A percentile compares a stretch with the other conserved stretches of the same genome.
Conservation (phyloP, 257 asterid species). For the Nicotiana knightiana region DNA sequence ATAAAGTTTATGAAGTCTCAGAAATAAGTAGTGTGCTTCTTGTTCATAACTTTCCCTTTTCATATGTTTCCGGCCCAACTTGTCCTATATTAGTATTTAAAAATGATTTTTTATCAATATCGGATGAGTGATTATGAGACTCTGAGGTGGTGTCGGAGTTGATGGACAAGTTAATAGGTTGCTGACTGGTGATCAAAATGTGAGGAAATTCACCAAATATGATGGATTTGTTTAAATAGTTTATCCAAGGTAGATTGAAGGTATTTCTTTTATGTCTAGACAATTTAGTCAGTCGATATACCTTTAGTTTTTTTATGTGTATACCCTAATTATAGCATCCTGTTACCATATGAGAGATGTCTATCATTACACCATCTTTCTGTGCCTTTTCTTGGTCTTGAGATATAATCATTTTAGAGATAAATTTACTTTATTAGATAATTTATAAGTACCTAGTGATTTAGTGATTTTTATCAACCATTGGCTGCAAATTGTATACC, state of each 20-base stretch:
- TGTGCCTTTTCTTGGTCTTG: not conserved
- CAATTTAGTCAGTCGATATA: not conserved
- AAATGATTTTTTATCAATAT: constrained; percentile 1
- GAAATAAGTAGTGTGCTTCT: constrained; percentile 26
- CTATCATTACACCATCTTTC: not conserved
- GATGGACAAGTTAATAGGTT: not conserved
- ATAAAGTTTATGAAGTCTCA: too few species aligned
- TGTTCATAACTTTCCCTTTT: constrained; percentile 10
- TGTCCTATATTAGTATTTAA: not conserved
- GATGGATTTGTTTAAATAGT: not conserved
- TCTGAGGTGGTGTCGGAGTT: not conserved
- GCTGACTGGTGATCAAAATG: not conserved
- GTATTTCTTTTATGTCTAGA: not conserved
- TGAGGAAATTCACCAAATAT: not conserved
- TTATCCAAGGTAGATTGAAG: not conserved
- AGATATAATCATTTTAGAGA: not conserved
- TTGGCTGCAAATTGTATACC: not conserved
- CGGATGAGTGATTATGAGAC: not conserved
- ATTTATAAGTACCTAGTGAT: not conserved
- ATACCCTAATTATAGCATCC: not conserved
- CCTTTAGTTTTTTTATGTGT: not conserved
- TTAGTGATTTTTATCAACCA: not conserved
- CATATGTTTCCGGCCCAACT: constrained; percentile 8
- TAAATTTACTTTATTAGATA: not conserved
- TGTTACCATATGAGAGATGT: not conserved